These are phyloP conservation scores for Sugiyamaella sp. DNA, from an alignment of 1,139 yeast genomes.

Conservation along the genomic window DNA sequence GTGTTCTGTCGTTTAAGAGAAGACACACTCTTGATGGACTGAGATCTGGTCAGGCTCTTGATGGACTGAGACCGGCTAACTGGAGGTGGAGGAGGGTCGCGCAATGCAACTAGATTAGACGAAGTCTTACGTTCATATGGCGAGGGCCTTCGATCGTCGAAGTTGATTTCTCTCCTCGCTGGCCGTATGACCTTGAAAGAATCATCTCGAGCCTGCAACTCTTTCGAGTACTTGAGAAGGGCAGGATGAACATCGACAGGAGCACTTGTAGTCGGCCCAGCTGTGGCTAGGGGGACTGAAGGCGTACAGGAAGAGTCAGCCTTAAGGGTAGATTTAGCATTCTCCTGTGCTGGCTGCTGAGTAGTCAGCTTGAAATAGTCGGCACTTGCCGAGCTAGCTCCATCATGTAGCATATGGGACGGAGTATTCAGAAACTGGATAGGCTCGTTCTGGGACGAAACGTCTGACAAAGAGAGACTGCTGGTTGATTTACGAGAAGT, in stretches of 20 bases:
- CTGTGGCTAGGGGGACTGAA: constrained; percentile 2
- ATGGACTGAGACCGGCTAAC: constrained; percentile 25
- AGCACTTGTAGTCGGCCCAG: constrained; percentile 7
- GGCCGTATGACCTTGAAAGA: constrained; percentile 70
- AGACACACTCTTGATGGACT: constrained; percentile 21
- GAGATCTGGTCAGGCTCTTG: constrained; percentile 19
- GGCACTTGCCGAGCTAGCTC: constrained; percentile 7
- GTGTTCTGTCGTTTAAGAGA: constrained; percentile 11
- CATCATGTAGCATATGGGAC: constrained; percentile 35
- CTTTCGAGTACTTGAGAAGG: constrained; percentile 14
- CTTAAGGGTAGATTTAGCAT: background rate
- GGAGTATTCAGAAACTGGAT: constrained; percentile 37
- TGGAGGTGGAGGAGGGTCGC: constrained; percentile 81
- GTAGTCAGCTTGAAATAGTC: constrained; percentile 34
- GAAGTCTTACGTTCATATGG: constrained; percentile 25
- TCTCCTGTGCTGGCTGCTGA: background rate
- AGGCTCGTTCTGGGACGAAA: constrained; percentile 23
- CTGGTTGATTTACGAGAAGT: constrained; percentile 7
- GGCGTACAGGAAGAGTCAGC: too few species aligned
- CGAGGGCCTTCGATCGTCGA: constrained; percentile 54
- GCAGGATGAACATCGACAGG: constrained; percentile 5
- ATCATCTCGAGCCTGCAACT: too few species aligned
- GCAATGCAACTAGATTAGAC: constrained; percentile 55
- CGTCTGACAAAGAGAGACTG: constrained; percentile 19
- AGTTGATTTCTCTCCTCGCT: constrained; percentile 72